Percentiles rank a stretch among this genome's conserved stretches.
phyloP scores from a whole-genome alignment of 2,329 filamentous ascomycete species.

The Metarhizium robertsii region DNA sequence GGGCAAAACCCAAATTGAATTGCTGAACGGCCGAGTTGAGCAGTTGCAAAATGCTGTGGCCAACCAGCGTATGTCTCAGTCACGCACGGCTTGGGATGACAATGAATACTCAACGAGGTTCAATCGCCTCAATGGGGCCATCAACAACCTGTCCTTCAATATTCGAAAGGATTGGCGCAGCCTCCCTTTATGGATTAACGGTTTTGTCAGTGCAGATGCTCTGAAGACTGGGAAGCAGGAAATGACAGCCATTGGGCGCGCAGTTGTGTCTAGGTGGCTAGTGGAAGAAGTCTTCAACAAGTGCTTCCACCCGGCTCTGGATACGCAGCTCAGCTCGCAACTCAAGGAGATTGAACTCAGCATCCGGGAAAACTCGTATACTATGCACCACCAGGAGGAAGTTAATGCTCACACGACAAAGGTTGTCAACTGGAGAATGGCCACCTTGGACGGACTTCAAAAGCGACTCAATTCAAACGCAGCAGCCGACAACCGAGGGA shows the following conservation, averaged over 20 bases:
- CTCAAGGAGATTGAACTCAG: conserved; percentile 83
- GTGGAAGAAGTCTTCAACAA: conserved; percentile 85
- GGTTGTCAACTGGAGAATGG: conserved; percentile 85
- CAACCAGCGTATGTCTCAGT: conserved; percentile 89
- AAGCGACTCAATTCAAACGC: conserved; percentile 57
- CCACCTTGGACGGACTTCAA: conserved; percentile 84
- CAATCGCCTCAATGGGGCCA: conserved; percentile 82
- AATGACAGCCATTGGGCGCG: conserved; percentile 91
- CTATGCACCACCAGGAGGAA: conserved; percentile 71
- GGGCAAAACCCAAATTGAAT: conserved; percentile 84
- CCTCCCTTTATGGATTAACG: conserved; percentile 71
- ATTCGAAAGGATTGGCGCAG: conserved; percentile 89
- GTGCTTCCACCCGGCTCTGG: conserved; percentile 85
- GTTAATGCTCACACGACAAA: conserved; percentile 80
- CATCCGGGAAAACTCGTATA: conserved; percentile 68
- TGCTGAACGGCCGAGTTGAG: conserved; percentile 79
- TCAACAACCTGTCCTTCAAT: conserved; percentile 90
- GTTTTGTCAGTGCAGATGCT: conserved; percentile 76
- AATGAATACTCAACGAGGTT: conserved; percentile 88
- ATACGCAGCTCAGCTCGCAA: conserved; percentile 63
- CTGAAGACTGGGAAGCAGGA: conserved; percentile 85
- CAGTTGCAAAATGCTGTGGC: conserved; percentile 95
- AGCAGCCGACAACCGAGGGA: conserved; percentile 54
- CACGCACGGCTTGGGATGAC: conserved; percentile 88
- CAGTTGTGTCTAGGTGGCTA: conserved; percentile 81